phyloP scores from a whole-genome alignment of 2,329 filamentous ascomycete genomes.

The Hypoxylon sp. region DNA sequence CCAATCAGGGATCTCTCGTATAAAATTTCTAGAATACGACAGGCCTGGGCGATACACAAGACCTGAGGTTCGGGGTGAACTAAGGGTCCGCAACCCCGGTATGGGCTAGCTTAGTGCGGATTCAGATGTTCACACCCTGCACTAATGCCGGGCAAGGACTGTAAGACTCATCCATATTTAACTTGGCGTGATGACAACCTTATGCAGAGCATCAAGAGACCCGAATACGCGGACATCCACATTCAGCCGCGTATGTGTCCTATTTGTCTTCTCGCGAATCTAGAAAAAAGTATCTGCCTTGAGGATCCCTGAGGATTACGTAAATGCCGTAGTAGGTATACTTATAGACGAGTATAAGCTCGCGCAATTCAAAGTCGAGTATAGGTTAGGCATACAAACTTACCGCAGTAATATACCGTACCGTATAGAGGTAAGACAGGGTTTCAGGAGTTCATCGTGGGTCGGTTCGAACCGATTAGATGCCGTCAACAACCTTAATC shows the following conservation, averaged over 20 bases:
- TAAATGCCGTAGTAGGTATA: neutral
- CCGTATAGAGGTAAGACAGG: neutral
- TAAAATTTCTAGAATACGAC: slow-evolving; percentile 32
- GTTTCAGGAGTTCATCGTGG: neutral
- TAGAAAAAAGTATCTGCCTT: neutral
- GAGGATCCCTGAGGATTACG: neutral
- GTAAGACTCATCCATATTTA: slow-evolving; percentile 3
- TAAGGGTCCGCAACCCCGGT: slow-evolving; percentile 20
- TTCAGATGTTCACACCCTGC: neutral
- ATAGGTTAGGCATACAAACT: neutral
- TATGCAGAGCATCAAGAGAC: slow-evolving; percentile 4
- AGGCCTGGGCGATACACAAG: neutral
- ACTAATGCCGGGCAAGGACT: slow-evolving; percentile 4
- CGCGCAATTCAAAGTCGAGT: neutral
- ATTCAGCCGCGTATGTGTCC: slow-evolving; percentile 12
- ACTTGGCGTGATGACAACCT: neutral
- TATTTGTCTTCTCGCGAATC: neutral
- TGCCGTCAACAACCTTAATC: slow-evolving; percentile 10
- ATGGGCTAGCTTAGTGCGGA: slow-evolving; percentile 4
- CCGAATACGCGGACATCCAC: slow-evolving; percentile 1
- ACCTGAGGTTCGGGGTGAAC: slow-evolving; percentile 16
- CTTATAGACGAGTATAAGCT: neutral
- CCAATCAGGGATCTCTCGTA: slow-evolving; percentile 26
- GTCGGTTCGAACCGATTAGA: slow-evolving; percentile 3
- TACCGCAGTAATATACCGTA: neutral